These are phyloP conservation scores for Colletotrichum musicola DNA, from an alignment of 2,329 filamentous ascomycete genomes.

Conservation along the genomic window DNA sequence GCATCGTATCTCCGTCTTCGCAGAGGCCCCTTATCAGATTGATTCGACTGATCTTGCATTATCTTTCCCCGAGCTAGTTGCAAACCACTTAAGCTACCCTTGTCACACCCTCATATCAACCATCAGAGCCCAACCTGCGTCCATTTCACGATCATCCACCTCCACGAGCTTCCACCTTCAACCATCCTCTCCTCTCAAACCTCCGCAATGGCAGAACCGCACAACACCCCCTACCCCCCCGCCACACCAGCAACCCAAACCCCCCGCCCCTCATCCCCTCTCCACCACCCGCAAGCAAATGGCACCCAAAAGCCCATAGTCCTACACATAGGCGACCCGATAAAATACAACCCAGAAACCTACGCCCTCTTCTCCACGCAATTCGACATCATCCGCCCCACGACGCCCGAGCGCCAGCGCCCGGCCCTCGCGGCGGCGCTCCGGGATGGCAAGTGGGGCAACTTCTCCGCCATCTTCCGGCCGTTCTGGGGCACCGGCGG, in stretches of 20 bases:
- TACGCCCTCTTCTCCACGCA: constrained; percentile 57
- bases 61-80: not conserved
- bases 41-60: constrained; percentile 3
- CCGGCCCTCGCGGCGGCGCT: constrained; percentile 63
- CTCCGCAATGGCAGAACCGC: constrained; percentile 58
- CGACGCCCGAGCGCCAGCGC: constrained; percentile 62
- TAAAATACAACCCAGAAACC: constrained; percentile 62
- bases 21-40: constrained; percentile 18
- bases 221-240: constrained; percentile 60
- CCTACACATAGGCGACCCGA: constrained; percentile 79
- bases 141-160: too few species aligned
- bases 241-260: constrained; percentile 48
- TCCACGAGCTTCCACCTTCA: not conserved
- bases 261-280: constrained; percentile 58
- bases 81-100: not conserved
- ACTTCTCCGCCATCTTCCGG: constrained; percentile 68
- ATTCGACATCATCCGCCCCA: constrained; percentile 66
- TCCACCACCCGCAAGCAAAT: constrained; percentile 41
- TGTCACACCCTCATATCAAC: not conserved
- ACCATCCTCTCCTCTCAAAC: too few species aligned
- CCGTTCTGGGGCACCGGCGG: constrained; percentile 74
- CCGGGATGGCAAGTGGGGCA: constrained; percentile 64
- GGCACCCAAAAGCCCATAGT: constrained; percentile 64
- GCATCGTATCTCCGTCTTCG: not conserved
- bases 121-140: not conserved